Evolutionary conservation across 345 rosid genomes (phyloP), one percentile per base, ranked within the genome.

Genomic region (Viola odorata): DNA sequence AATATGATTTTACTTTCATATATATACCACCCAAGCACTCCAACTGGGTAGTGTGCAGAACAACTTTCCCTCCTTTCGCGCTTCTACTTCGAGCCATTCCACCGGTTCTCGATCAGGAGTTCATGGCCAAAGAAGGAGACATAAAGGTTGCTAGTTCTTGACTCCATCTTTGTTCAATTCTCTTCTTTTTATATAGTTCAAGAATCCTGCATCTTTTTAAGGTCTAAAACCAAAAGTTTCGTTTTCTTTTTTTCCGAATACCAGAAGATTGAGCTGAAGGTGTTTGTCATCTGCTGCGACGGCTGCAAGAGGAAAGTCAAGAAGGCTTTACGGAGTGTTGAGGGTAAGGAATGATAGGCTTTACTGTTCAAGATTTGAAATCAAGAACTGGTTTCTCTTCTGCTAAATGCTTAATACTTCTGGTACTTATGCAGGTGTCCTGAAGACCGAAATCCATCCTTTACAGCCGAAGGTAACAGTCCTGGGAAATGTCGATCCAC

Each of bases 241-340:
- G n/a, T 61, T 59, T 38, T 15, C 36, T 37, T 12, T 60, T 17
- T 10, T 57, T 17, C 14, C 36, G 36, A 23, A 61, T 14, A 73
- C 51, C 82, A 84, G 89, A 81, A 77, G 80, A 73, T 79, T 55
- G 84, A 84, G 55, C 62, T 84, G 69, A 84, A 72, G 70, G 89
- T 81, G 8, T 64, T 75, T 40, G 78, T 81, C 13, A 73, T 71
- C 71, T 84, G 89, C 77, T 84, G 89, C 17, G 89, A 81, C 50
- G 89, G 86, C 16, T 84, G 89, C 80, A 84, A 81, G 77, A 81
- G 67, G 76, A 84, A 79, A 62, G 89, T 84, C 14, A 84, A 69
- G 71, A 84, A 81, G 78, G 65, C 59, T 3, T 60, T 84, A 47
- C 84, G 57, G 55, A 55, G 73, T 0, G 60, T 81, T 23, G 84